Conservation (phyloP, 208 protist species). For the Leishmania gerbilli region DNA sequence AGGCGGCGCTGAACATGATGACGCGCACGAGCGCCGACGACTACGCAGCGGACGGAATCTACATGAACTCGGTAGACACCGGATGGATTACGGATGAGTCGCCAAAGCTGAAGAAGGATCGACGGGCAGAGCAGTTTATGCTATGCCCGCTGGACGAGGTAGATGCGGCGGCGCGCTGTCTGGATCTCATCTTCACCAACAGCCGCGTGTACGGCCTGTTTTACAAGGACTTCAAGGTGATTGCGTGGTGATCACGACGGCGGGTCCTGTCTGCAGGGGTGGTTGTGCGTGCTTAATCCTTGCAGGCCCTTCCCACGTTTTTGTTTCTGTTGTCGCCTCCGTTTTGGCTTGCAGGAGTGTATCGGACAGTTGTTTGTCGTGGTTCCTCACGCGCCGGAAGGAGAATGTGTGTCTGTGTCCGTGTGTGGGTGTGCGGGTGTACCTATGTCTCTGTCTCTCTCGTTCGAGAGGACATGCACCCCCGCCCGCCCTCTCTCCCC, state of each 20-base stretch:
- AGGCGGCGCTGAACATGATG: conserved; percentile 99
- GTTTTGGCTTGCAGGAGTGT: background rate
- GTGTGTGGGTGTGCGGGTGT: background rate
- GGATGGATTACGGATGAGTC: conserved; percentile 98
- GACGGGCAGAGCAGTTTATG: conserved; percentile 57
- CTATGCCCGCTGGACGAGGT: conserved; percentile 95
- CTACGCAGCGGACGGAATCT: conserved; percentile 93
- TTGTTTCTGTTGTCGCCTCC: background rate
- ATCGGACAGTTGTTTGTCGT: background rate
- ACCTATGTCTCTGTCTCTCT: background rate
- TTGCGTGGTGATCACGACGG: conserved; percentile 64
- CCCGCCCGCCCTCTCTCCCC: too few relatives aligned
- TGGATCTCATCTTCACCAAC: conserved; percentile 94
- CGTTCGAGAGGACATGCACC: background rate
- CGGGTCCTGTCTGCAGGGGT: background rate
- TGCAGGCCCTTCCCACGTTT: background rate
- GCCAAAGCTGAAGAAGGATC: conserved; percentile 85
- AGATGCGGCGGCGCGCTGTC: conserved; percentile 95
- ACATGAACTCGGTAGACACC: conserved; percentile 98
- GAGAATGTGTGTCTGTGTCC: background rate
- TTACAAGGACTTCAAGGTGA: conserved; percentile 92
- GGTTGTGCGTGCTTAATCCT: background rate
- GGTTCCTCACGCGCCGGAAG: background rate
- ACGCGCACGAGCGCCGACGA: conserved; percentile 93
- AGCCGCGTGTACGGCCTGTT: conserved; percentile 81